Conservation (phyloP, 179 eudicot species). For the Monotropa hypopitys region DNA sequence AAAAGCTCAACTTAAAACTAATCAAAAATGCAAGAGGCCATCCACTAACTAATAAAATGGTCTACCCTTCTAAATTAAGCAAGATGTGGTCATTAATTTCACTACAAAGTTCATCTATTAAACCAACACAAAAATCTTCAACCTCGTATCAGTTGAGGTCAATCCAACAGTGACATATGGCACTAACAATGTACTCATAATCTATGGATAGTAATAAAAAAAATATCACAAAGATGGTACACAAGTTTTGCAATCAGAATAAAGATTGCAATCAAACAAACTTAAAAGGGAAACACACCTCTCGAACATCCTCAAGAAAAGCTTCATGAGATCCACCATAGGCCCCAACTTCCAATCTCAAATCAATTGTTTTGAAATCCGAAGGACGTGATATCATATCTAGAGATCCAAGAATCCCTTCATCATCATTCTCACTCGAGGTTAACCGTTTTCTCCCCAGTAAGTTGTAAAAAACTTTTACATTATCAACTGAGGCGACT, state of each 20-base stretch:
- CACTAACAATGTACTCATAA: not conserved
- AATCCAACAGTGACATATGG: not conserved
- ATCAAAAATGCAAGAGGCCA: not conserved
- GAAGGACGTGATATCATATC: conserved; percentile 59
- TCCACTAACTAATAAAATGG: not conserved
- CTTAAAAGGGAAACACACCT: conserved; percentile 25
- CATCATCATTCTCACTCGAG: conserved; percentile 39
- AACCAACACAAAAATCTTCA: not conserved
- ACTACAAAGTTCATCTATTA: not conserved
- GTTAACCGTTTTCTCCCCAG: conserved; percentile 38
- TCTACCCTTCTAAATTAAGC: not conserved
- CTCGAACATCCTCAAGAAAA: conserved; percentile 62
- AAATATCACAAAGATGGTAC: not conserved
- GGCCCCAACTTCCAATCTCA: conserved; percentile 55
- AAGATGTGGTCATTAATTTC: not conserved
- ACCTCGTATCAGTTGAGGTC: not conserved
- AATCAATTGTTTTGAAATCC: conserved; percentile 63
- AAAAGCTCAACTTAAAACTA: not conserved
- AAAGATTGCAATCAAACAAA: not conserved
- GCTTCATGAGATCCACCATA: conserved; percentile 64
- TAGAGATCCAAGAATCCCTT: conserved; percentile 53
- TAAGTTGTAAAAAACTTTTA: conserved; percentile 42
- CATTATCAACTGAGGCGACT: conserved; percentile 38
- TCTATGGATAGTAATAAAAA: not conserved
- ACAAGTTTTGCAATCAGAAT: not conserved